Conservation (phyloP, 2,329 filamentous ascomycete genomes). For the Magnaporthiopsis rhizophila region DNA sequence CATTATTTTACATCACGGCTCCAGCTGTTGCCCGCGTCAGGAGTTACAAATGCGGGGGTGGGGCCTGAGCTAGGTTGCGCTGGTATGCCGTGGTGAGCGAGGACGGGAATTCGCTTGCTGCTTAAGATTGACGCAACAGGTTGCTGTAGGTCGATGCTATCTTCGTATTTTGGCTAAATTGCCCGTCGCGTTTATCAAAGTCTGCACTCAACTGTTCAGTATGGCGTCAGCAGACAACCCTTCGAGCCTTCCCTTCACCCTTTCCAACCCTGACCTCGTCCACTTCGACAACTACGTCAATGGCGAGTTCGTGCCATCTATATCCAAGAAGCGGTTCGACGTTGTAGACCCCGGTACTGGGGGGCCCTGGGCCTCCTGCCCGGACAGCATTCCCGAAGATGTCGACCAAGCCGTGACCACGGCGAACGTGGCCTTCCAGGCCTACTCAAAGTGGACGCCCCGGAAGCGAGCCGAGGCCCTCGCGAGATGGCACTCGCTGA, state of each 20-base stretch:
- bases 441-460: constrained; percentile 29
- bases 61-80: too few relatives aligned
- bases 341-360: constrained; percentile 46
- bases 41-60: too few relatives aligned
- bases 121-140: too few relatives aligned
- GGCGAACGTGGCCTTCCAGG: constrained; percentile 27
- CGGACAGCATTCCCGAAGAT: constrained; percentile 34
- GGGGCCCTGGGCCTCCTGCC: constrained; percentile 40
- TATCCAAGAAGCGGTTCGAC: constrained; percentile 39
- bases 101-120: too few relatives aligned
- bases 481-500: constrained; percentile 27
- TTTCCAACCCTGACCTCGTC: constrained; percentile 38
- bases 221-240: too few relatives aligned
- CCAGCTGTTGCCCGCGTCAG: too few relatives aligned
- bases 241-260: constrained; percentile 27
- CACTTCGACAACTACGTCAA: constrained; percentile 42
- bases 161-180: too few relatives aligned
- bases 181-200: too few relatives aligned
- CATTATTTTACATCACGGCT: too few relatives aligned
- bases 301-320: constrained; percentile 36
- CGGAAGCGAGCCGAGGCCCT: constrained; percentile 27
- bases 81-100: too few relatives aligned
- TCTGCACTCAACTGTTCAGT: too few relatives aligned
- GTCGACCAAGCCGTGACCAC: constrained; percentile 29
- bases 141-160: too few relatives aligned